Evolutionary conservation across 208 protist species (phyloP).

Genomic region (Crithidia mellificae): DNA sequence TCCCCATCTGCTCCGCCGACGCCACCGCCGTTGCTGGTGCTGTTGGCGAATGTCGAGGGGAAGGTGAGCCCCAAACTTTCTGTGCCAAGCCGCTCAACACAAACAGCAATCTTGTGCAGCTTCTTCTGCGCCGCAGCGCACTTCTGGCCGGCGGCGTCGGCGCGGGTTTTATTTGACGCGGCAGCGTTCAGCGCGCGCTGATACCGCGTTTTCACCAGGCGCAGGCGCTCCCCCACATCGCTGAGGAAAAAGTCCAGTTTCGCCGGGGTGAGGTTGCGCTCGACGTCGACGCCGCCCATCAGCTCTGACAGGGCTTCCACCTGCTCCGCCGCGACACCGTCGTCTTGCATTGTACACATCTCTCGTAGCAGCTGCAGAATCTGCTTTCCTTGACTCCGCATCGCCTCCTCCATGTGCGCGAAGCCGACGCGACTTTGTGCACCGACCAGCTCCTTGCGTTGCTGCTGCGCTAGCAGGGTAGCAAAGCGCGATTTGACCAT

Average conservation of each 20-base stretch:
- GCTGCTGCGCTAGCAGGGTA: slow-evolving; percentile 51
- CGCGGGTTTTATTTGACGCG: slow-evolving; percentile 42
- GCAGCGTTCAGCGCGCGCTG: slow-evolving; percentile 40
- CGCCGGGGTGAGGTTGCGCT: slow-evolving; percentile 20
- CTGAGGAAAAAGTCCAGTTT: slow-evolving; percentile 47
- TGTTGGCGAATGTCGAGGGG: slow-evolving; percentile 8
- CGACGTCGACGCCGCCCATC: slow-evolving; percentile 17
- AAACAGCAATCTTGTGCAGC: slow-evolving; percentile 36
- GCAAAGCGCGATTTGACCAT: slow-evolving; percentile 57
- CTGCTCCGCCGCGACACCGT: neutral
- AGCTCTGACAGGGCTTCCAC: slow-evolving; percentile 18
- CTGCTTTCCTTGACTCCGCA: slow-evolving; percentile 39
- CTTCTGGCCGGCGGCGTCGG: slow-evolving; percentile 49
- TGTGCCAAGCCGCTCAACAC: slow-evolving; percentile 26
- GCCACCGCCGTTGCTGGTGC: too few relatives aligned
- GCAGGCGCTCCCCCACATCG: slow-evolving; percentile 59
- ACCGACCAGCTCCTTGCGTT: slow-evolving; percentile 51
- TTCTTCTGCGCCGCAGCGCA: slow-evolving; percentile 27
- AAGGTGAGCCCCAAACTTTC: slow-evolving; percentile 19
- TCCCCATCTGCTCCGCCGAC: slow-evolving; percentile 1
- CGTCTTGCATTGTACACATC: slow-evolving; percentile 30
- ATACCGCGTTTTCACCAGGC: slow-evolving; percentile 51
- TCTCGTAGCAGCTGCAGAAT: slow-evolving; percentile 49
- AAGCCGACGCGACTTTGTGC: slow-evolving; percentile 47
- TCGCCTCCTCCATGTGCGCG: slow-evolving; percentile 48